phyloP scores from a whole-genome alignment of 2,329 filamentous ascomycete species.

The Cladobotryum protrusum region DNA sequence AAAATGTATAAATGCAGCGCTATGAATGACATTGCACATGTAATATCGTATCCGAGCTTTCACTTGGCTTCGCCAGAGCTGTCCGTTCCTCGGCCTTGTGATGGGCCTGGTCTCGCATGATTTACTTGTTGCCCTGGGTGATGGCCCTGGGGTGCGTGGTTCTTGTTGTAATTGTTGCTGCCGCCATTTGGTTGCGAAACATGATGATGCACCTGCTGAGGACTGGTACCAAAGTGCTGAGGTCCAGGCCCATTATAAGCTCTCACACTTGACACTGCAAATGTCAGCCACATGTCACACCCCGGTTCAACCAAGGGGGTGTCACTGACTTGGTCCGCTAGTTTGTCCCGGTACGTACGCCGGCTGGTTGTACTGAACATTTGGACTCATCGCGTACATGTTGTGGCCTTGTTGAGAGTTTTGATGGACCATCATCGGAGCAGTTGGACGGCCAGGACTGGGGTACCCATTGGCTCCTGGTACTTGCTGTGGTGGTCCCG shows the following conservation, averaged over 20 bases:
- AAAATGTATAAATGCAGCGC: constrained; percentile 18
- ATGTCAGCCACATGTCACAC: constrained; percentile 31
- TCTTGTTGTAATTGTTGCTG: constrained; percentile 49
- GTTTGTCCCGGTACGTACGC: constrained; percentile 65
- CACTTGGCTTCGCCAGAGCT: constrained; percentile 42
- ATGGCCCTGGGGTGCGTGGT: constrained; percentile 39
- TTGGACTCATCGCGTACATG: constrained; percentile 70
- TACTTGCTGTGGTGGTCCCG: constrained; percentile 50
- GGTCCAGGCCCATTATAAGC: constrained; percentile 53
- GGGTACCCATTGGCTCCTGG: constrained; percentile 72
- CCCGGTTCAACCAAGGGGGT: constrained; percentile 7
- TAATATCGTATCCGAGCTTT: constrained; percentile 12
- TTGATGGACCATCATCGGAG: constrained; percentile 92
- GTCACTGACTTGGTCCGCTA: constrained; percentile 62
- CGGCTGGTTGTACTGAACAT: constrained; percentile 67
- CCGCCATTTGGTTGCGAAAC: constrained; percentile 51
- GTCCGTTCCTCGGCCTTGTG: constrained; percentile 30
- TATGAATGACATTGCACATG: constrained; percentile 15
- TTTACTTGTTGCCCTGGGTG: constrained; percentile 34
- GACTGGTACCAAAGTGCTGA: constrained; percentile 60
- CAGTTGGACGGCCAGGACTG: constrained; percentile 73
- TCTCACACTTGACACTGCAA: constrained; percentile 53
- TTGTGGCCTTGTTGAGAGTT: constrained; percentile 86
- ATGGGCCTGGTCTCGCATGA: constrained; percentile 29
- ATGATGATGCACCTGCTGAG: constrained; percentile 62